A percentile compares a stretch with the other conserved stretches of the same genome.
Evolutionary conservation across 768 basidiomycete genomes (phyloP).

Genomic region (Pseudohyphozyma bogoriensis): DNA sequence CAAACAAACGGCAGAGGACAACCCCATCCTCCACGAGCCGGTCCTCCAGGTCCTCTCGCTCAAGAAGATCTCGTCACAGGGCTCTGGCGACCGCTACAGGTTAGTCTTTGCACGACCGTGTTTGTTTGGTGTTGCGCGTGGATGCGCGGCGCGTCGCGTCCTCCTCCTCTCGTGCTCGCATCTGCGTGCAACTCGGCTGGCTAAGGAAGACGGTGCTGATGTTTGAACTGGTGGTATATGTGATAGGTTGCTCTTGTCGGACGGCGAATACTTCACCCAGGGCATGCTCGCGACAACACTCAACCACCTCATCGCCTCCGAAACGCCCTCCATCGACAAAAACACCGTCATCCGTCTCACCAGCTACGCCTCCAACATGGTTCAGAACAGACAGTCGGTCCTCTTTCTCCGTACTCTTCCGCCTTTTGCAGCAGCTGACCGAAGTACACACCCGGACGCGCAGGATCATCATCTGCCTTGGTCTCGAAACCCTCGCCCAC

Average conservation of each 20-base stretch:
- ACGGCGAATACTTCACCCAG: slow-evolving; percentile 75
- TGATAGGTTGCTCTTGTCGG: slow-evolving; percentile 71
- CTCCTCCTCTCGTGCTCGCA: slow-evolving; percentile 3
- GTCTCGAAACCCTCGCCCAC: slow-evolving; percentile 50
- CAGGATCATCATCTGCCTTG: slow-evolving; percentile 74
- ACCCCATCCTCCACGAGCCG: slow-evolving; percentile 34
- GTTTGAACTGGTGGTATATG: no score
- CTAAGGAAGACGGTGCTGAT: no score
- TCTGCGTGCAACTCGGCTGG: background rate
- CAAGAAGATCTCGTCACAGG: slow-evolving; percentile 54
- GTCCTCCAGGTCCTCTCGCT: slow-evolving; percentile 72
- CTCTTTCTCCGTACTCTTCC: background rate
- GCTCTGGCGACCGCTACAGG: slow-evolving; percentile 39
- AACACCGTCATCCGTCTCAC: slow-evolving; percentile 60
- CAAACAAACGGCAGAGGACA: background rate
- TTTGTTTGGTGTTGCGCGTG: background rate
- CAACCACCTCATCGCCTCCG: slow-evolving; percentile 53
- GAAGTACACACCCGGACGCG: background rate
- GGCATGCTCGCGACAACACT: slow-evolving; percentile 91
- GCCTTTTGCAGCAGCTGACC: background rate
- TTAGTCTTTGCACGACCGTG: slow-evolving; percentile 15
- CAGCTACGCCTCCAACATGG: slow-evolving; percentile 67
- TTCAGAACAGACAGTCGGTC: slow-evolving; percentile 71
- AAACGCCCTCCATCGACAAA: slow-evolving; percentile 53
- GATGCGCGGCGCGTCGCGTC: background rate